Evolutionary conservation across 306 rosid species (phyloP).

Genomic region (Acmispon strigosus): DNA sequence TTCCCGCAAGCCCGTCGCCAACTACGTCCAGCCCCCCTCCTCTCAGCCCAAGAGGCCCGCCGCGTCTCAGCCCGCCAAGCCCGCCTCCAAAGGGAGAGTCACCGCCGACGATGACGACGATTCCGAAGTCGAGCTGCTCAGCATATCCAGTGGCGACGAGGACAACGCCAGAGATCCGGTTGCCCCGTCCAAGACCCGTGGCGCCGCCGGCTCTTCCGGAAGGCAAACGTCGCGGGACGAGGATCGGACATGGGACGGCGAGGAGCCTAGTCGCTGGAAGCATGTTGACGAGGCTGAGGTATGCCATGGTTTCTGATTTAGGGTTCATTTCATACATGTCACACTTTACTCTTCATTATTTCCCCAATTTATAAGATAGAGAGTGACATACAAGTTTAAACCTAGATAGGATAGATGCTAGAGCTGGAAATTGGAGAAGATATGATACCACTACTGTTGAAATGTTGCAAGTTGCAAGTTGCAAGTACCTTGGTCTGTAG

Average conservation of each 20-base stretch:
- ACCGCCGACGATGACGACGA: slow-evolving; percentile 78
- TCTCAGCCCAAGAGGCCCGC: slow-evolving; percentile 31
- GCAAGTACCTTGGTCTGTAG: too few species aligned
- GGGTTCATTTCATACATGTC: not conserved
- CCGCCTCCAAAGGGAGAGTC: slow-evolving; percentile 15
- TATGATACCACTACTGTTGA: too few species aligned
- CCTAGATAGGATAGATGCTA: too few species aligned
- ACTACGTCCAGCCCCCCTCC: slow-evolving; percentile 77
- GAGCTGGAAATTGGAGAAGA: too few species aligned
- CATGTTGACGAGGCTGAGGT: slow-evolving; percentile 92
- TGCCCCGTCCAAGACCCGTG: slow-evolving; percentile 31
- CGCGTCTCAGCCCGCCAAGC: slow-evolving; percentile 5
- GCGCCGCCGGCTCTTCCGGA: slow-evolving; percentile 19
- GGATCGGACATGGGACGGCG: slow-evolving; percentile 80
- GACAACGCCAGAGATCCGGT: slow-evolving; percentile 39
- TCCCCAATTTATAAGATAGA: too few species aligned
- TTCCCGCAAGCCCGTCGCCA: slow-evolving; percentile 77
- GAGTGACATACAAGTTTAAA: too few species aligned
- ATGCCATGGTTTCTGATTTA: not conserved
- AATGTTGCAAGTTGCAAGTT: too few species aligned
- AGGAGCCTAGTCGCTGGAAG: slow-evolving; percentile 87
- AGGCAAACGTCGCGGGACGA: slow-evolving; percentile 40
- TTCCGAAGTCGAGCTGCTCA: slow-evolving; percentile 95
- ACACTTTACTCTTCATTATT: not conserved
- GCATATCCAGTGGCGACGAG: slow-evolving; percentile 97